Conservation (phyloP, 2,329 filamentous ascomycete genomes). For the Calycina herbarum region DNA sequence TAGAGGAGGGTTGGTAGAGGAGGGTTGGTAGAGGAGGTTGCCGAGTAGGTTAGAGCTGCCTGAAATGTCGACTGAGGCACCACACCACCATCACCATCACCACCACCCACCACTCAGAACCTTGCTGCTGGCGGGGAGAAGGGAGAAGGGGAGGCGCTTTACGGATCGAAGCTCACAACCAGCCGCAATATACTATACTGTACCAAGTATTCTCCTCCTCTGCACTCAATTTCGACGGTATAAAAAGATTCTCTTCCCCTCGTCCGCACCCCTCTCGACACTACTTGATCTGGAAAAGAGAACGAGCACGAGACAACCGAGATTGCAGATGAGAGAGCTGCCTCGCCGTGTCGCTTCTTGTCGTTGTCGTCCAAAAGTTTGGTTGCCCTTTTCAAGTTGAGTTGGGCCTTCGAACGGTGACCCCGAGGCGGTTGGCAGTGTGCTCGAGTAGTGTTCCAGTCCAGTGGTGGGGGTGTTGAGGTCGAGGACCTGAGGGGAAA, state of each 20-base stretch:
- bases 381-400: neutral
- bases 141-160: too few species aligned
- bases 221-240: neutral
- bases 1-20: too few species aligned
- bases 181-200: neutral
- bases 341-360: neutral
- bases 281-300: neutral
- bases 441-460: neutral
- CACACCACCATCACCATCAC: too few species aligned
- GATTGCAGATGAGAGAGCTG: neutral
- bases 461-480: neutral
- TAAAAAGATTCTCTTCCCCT: neutral
- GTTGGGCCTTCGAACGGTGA: neutral
- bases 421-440: neutral
- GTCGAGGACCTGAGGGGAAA: neutral
- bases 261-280: neutral
- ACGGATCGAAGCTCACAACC: neutral
- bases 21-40: too few species aligned
- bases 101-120: too few species aligned
- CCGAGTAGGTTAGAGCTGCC: neutral
- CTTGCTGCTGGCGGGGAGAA: neutral
- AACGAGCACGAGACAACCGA: constrained; percentile 1
- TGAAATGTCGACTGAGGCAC: neutral
- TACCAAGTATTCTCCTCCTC: too few species aligned
- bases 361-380: neutral